phyloP scores from a whole-genome alignment of 2,329 filamentous ascomycete species.

The Ascochyta viciae-villosae region DNA sequence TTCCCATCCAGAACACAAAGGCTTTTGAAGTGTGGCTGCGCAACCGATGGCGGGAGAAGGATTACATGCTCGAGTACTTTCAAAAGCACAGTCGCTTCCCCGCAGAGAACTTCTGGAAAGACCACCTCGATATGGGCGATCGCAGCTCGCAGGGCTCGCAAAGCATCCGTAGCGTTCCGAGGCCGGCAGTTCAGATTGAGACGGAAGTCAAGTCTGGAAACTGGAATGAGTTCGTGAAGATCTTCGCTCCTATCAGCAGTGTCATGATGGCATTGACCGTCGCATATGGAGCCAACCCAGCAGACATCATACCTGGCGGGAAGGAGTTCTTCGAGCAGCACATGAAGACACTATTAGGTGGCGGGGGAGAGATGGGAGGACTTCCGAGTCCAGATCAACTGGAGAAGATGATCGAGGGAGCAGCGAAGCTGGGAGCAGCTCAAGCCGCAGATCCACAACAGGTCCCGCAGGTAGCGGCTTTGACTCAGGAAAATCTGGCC shows the following conservation, averaged over 20 bases:
- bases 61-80: conserved; percentile 85
- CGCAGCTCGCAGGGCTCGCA: conserved; percentile 43
- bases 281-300: conserved; percentile 51
- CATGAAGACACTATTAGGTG: conserved; percentile 40
- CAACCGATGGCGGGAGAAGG: conserved; percentile 90
- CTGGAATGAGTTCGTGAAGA: conserved; percentile 60
- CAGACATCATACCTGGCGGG: conserved; percentile 45
- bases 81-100: conserved; percentile 78
- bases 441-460: conserved; percentile 39
- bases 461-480: conserved; percentile 35
- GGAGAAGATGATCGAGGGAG: conserved; percentile 48
- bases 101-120: conserved; percentile 61
- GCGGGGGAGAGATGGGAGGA: conserved; percentile 43
- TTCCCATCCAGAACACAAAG: conserved; percentile 77
- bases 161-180: conserved; percentile 43
- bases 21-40: conserved; percentile 85
- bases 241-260: conserved; percentile 60
- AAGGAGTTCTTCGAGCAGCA: conserved; percentile 46
- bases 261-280: conserved; percentile 57
- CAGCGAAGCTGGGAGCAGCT: conserved; percentile 40
- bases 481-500: conserved; percentile 48
- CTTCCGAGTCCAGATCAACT: conserved; percentile 45
- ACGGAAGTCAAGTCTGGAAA: conserved; percentile 58
- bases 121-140: conserved; percentile 48
- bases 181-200: conserved; percentile 54